These are phyloP conservation scores for Aspergillus thermomutatus DNA, from an alignment of 2,329 filamentous ascomycete genomes.

Conservation along the genomic window DNA sequence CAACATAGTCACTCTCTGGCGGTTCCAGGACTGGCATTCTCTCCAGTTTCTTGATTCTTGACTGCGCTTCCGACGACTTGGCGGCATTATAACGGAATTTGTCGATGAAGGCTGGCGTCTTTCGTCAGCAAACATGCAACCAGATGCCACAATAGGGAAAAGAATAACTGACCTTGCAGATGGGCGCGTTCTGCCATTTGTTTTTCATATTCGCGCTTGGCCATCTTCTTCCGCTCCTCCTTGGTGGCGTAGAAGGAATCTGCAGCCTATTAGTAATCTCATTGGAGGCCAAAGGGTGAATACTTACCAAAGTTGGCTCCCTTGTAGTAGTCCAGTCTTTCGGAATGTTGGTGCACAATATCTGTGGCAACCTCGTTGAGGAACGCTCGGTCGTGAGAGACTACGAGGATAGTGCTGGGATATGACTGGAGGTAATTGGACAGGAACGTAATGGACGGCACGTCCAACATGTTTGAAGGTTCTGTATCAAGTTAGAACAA, in stretches of 20 bases:
- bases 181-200: slow-evolving; percentile 93
- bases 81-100: slow-evolving; percentile 99
- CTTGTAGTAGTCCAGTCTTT: slow-evolving; percentile 97
- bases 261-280: slow-evolving; percentile 24
- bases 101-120: slow-evolving; percentile 76
- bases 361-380: slow-evolving; percentile 98
- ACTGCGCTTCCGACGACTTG: slow-evolving; percentile 97
- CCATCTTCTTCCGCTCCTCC: slow-evolving; percentile 94
- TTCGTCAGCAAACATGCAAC: slow-evolving; percentile 6
- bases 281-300: not conserved
- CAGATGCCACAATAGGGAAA: not conserved
- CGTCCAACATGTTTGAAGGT: slow-evolving; percentile 99
- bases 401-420: slow-evolving; percentile 90
- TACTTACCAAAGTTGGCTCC: slow-evolving; percentile 76
- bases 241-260: slow-evolving; percentile 96
- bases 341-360: slow-evolving; percentile 97
- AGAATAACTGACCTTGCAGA: slow-evolving; percentile 59
- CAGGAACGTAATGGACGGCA: slow-evolving; percentile 98
- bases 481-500: slow-evolving; percentile 50
- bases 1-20: slow-evolving; percentile 90
- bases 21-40: slow-evolving; percentile 89
- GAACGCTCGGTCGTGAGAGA: slow-evolving; percentile 98
- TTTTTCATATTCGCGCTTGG: slow-evolving; percentile 96
- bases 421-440: slow-evolving; percentile 92
- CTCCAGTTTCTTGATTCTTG: slow-evolving; percentile 97